phyloP scores from a whole-genome alignment of 805 yeast species.

The Pichia ethanolica region DNA sequence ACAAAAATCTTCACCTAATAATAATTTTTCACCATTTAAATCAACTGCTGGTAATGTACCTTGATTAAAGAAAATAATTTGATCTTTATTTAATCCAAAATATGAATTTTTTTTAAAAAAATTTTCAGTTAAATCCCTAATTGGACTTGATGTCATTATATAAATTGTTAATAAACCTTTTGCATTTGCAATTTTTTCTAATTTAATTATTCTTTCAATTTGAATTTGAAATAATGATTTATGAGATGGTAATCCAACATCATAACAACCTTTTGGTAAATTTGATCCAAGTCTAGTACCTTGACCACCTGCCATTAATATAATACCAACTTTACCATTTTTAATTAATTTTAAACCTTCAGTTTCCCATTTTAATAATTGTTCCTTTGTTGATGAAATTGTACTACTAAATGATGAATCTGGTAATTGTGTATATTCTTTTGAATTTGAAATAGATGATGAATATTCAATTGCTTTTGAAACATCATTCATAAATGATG shows the following conservation, averaged over 20 bases:
- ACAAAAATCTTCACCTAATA: constrained; percentile 44
- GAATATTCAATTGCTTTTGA: constrained; percentile 38
- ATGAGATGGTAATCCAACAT: constrained; percentile 76
- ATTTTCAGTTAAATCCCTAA: constrained; percentile 63
- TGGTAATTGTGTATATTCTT: constrained; percentile 45
- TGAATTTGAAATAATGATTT: constrained; percentile 88
- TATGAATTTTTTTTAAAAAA: constrained; percentile 55
- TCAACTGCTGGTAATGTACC: constrained; percentile 91
- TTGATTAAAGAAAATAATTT: constrained; percentile 81
- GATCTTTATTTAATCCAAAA: constrained; percentile 60
- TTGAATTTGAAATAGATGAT: constrained; percentile 13
- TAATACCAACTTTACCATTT: constrained; percentile 72
- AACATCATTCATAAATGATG: constrained; percentile 34
- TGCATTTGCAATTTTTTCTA: constrained; percentile 49
- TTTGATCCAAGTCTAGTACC: constrained; percentile 91
- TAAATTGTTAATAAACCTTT: constrained; percentile 61
- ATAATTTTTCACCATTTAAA: constrained; percentile 58
- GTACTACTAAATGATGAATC: constrained; percentile 45
- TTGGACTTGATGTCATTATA: constrained; percentile 91
- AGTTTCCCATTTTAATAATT: constrained; percentile 24
- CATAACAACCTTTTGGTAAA: constrained; percentile 89
- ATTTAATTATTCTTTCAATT: constrained; percentile 69
- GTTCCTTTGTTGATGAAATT: constrained; percentile 25
- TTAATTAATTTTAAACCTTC: constrained; percentile 64
- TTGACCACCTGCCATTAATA: constrained; percentile 97